Conservation (phyloP, 371 early-diverging fungal species). For the Coemansia sp. region DNA sequence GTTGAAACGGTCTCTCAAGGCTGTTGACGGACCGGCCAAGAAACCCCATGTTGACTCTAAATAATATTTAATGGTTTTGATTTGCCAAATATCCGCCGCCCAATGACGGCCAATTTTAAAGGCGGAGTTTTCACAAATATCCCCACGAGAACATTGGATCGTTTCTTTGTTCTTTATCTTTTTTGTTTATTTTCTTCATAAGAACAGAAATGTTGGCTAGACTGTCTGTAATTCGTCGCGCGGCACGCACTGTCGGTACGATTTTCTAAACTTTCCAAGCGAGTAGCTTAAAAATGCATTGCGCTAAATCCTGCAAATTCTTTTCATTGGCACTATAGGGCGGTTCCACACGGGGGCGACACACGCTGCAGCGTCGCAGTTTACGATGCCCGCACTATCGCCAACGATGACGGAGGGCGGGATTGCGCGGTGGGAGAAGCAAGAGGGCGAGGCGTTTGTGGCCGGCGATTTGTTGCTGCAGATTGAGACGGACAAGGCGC, state of each 20-base stretch:
- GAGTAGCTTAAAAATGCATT: conserved; percentile 9
- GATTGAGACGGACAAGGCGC: conserved; percentile 96
- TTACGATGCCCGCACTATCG: conserved; percentile 92
- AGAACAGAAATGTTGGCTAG: neutral
- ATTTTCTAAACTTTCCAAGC: neutral
- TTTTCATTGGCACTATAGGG: conserved; percentile 11
- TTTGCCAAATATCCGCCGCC: neutral
- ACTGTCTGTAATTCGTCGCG: neutral
- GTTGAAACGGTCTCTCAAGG: conserved; percentile 29
- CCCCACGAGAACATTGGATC: neutral
- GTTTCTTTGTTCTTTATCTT: neutral
- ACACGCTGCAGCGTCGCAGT: conserved; percentile 57
- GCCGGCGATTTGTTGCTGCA: conserved; percentile 84
- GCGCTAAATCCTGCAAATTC: too few relatives aligned
- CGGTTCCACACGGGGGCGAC: conserved; percentile 61
- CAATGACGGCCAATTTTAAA: neutral
- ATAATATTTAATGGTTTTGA: neutral
- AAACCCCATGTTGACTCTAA: conserved; percentile 30
- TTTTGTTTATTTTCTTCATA: neutral
- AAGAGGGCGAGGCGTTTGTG: conserved; percentile 78
- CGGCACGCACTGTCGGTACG: conserved; percentile 23
- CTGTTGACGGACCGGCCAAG: conserved; percentile 35
- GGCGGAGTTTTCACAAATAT: neutral
- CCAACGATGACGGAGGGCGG: conserved; percentile 98
- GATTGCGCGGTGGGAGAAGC: conserved; percentile 84